Evolutionary conservation across 768 basidiomycete genomes (phyloP).

Genomic region (Boletus tomentosulus): DNA sequence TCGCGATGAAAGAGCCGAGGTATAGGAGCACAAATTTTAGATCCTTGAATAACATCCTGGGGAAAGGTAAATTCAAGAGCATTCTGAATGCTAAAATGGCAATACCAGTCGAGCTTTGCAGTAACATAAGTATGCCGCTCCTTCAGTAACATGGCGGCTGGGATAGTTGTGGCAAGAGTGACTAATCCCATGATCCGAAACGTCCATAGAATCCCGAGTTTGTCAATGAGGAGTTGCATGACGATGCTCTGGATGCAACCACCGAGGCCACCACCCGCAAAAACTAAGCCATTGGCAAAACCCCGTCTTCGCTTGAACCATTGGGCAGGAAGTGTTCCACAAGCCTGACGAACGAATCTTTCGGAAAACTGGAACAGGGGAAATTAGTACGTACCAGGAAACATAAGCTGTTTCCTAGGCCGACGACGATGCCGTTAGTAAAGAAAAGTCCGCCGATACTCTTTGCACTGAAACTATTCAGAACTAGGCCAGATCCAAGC

Average conservation of each 20-base stretch:
- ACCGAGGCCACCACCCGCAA: constrained; percentile 30
- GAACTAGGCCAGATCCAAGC: constrained; percentile 26
- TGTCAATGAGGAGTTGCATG: constrained; percentile 25
- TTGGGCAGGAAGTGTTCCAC: constrained; percentile 33
- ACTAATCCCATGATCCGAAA: constrained; percentile 30
- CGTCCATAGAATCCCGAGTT: constrained; percentile 28
- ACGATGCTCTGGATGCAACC: constrained; percentile 29
- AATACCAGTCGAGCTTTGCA: constrained; percentile 22
- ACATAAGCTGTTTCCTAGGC: constrained; percentile 26
- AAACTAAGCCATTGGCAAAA: constrained; percentile 34
- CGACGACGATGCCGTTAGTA: constrained; percentile 28
- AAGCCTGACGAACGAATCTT: constrained; percentile 14
- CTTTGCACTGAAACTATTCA: constrained; percentile 22
- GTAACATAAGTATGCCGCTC: constrained; percentile 19
- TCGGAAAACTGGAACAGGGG: background rate
- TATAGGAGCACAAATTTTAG: constrained; percentile 26
- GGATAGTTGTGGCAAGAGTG: constrained; percentile 24
- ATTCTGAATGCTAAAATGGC: background rate
- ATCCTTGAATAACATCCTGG: constrained; percentile 30
- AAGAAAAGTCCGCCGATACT: constrained; percentile 26
- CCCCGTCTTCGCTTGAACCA: constrained; percentile 33
- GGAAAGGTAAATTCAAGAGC: background rate
- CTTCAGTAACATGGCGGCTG: constrained; percentile 26
- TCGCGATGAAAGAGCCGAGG: constrained; percentile 31
- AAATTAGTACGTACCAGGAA: constrained; percentile 16